phyloP scores from a whole-genome alignment of 2,329 filamentous ascomycete species.

The Phoma sp. region DNA sequence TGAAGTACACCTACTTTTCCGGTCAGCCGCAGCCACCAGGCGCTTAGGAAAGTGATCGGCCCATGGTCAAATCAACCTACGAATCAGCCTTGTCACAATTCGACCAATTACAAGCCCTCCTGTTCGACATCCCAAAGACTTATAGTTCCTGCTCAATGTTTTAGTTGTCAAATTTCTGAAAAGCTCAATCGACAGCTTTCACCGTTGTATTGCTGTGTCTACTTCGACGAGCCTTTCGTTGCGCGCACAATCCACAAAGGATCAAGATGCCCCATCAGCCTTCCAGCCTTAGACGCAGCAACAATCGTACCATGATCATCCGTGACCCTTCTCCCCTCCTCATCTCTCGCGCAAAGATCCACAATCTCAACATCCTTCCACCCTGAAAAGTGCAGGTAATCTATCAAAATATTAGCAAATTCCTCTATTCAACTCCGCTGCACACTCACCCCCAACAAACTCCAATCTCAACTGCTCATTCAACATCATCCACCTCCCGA shows the following conservation, averaged over 20 bases:
- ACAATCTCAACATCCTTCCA: conserved; percentile 62
- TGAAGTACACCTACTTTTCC: no score
- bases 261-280: conserved; percentile 28
- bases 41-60: no score
- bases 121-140: no score
- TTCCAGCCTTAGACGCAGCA: conserved; percentile 9
- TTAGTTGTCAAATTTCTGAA: no score
- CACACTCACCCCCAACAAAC: conserved; percentile 54
- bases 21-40: no score
- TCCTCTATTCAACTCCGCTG: background rate
- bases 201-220: background rate
- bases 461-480: conserved; percentile 54
- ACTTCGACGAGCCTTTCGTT: conserved; percentile 17
- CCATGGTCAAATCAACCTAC: no score
- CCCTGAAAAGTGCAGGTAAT: conserved; percentile 59
- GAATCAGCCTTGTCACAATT: no score
- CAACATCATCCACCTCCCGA: conserved; percentile 56
- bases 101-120: no score
- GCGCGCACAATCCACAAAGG: conserved; percentile 39
- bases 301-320: conserved; percentile 31
- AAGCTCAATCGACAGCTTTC: no score
- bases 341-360: conserved; percentile 54
- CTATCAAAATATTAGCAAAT: conserved; percentile 5
- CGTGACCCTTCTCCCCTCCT: conserved; percentile 25
- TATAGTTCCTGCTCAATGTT: no score